Conservation (phyloP, 306 rosid genomes). For the Rosa lucieae region DNA sequence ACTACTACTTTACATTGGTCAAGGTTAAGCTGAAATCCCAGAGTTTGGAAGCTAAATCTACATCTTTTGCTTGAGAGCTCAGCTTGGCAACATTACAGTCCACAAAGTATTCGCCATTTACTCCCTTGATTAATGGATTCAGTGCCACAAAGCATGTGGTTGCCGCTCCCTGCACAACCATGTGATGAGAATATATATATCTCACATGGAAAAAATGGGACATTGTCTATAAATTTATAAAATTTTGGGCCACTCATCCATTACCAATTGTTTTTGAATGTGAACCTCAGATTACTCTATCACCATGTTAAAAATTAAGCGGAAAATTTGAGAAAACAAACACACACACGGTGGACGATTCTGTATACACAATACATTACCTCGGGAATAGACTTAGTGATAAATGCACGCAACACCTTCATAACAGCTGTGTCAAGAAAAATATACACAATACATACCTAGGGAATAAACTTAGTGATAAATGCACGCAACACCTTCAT, state of each 20-base stretch:
- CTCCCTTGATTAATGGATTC: slow-evolving; percentile 38
- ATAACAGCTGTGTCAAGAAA: background rate
- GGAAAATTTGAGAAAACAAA: background rate
- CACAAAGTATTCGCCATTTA: slow-evolving; percentile 5
- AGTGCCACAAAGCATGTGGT: slow-evolving; percentile 65
- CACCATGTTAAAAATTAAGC: background rate
- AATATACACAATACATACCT: too few relatives aligned
- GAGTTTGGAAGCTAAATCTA: slow-evolving; percentile 29
- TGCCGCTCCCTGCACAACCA: slow-evolving; percentile 53
- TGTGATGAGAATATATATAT: too few relatives aligned
- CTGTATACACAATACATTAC: slow-evolving; percentile 8
- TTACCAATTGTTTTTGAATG: too few relatives aligned
- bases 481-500: slow-evolving; percentile 39
- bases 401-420: slow-evolving; percentile 38
- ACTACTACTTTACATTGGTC: slow-evolving; percentile 19
- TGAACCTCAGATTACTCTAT: too few relatives aligned
- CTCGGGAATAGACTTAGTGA: slow-evolving; percentile 64
- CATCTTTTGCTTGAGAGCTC: slow-evolving; percentile 23
- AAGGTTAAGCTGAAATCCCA: slow-evolving; percentile 28
- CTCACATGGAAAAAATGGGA: too few relatives aligned
- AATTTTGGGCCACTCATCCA: too few relatives aligned
- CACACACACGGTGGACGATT: background rate
- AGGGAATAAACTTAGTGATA: slow-evolving; percentile 51
- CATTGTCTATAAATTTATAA: too few relatives aligned
- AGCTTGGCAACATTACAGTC: slow-evolving; percentile 38